Percentiles rank a stretch among this genome's conserved stretches.
phyloP scores from a whole-genome alignment of 148 eudicot species.

The Tetragonia tetragonoides region DNA sequence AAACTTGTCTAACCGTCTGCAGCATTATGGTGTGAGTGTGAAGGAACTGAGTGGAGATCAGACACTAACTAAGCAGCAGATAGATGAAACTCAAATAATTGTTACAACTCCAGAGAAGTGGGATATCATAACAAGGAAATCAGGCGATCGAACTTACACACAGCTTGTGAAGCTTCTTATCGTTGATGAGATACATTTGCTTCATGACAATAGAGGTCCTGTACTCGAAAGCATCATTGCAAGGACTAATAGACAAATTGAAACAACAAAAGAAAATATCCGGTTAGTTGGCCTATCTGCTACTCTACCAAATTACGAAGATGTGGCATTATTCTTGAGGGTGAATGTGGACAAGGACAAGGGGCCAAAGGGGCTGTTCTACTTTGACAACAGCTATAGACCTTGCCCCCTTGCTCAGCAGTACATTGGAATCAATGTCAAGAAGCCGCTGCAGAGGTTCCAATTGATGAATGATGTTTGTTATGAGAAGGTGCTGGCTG shows the following conservation, averaged over 20 bases:
- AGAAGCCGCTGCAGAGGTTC: conserved; percentile 75
- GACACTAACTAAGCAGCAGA: conserved; percentile 59
- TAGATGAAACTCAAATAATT: conserved; percentile 74
- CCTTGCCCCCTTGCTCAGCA: conserved; percentile 82
- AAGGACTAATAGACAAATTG: conserved; percentile 73
- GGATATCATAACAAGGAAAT: conserved; percentile 81
- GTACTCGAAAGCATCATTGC: conserved; percentile 78
- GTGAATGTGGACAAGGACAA: conserved; percentile 42
- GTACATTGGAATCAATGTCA: conserved; percentile 70
- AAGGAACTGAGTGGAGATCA: conserved; percentile 87
- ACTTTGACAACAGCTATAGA: conserved; percentile 75
- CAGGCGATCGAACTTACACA: conserved; percentile 74
- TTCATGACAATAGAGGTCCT: conserved; percentile 82
- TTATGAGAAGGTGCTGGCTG: conserved; percentile 67
- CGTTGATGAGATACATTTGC: conserved; percentile 75
- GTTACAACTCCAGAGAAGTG: conserved; percentile 87
- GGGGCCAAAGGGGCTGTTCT: conserved; percentile 41
- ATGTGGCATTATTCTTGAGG: conserved; percentile 66
- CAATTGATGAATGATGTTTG: conserved; percentile 81
- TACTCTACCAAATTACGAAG: conserved; percentile 76
- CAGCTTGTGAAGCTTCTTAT: conserved; percentile 76
- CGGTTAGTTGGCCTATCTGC: conserved; percentile 76
- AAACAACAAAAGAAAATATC: conserved; percentile 72
- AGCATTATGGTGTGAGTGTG: conserved; percentile 62
- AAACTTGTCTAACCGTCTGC: conserved; percentile 58